phyloP scores from a whole-genome alignment of 139 green algal species.

The Coelastrella sp. region DNA sequence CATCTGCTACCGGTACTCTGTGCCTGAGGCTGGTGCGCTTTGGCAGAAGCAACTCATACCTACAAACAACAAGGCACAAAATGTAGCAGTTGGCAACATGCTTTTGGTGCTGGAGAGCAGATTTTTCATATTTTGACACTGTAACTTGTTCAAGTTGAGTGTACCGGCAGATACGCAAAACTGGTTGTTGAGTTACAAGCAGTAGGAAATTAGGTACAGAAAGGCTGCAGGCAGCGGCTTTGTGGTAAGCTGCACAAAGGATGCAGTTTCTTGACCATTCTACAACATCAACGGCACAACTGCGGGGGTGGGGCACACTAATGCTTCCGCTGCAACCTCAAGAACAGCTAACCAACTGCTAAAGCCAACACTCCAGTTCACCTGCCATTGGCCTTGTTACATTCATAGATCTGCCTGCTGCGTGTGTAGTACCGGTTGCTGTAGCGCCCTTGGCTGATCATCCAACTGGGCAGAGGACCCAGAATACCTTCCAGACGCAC shows the following conservation, averaged over 20 bases:
- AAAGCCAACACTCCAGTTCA: neutral
- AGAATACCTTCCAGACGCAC: constrained; percentile 92
- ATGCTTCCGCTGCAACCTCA: neutral
- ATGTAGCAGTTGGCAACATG: neutral
- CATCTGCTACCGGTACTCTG: constrained; percentile 73
- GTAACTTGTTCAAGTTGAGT: too few relatives aligned
- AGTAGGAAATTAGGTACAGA: too few relatives aligned
- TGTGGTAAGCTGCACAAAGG: too few relatives aligned
- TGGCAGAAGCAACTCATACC: constrained; percentile 78
- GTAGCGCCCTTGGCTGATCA: constrained; percentile 83
- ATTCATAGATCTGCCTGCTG: constrained; percentile 79
- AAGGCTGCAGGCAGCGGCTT: too few relatives aligned
- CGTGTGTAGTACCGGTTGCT: constrained; percentile 80
- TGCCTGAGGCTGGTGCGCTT: constrained; percentile 73
- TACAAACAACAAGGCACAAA: neutral
- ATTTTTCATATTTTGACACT: too few relatives aligned
- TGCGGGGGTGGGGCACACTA: neutral
- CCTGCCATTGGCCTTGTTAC: constrained; percentile 39
- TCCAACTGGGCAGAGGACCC: constrained; percentile 80
- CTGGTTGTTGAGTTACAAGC: too few relatives aligned
- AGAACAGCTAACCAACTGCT: neutral
- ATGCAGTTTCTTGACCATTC: too few relatives aligned
- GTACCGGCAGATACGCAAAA: too few relatives aligned
- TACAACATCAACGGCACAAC: too few relatives aligned
- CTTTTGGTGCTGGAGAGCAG: neutral